These are phyloP conservation scores for Geotrichum citri-aurantii DNA, from an alignment of 1,139 yeast genomes.

Conservation along the genomic window DNA sequence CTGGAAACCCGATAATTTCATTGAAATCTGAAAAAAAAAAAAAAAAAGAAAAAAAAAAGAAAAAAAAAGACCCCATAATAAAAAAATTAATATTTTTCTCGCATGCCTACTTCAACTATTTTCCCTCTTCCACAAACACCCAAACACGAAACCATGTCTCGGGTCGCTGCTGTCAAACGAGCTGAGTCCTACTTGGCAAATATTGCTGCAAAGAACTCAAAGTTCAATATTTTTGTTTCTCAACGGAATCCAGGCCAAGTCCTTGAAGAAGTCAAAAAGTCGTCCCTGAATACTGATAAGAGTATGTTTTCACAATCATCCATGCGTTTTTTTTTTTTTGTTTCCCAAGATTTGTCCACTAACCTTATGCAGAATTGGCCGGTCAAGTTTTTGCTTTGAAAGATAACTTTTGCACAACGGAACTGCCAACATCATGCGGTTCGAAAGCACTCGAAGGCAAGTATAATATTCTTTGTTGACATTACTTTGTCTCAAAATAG, in stretches of 20 bases:
- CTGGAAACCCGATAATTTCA: not conserved
- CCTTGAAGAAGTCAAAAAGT: conserved; percentile 12
- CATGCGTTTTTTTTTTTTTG: not conserved
- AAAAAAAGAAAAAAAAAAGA: no score
- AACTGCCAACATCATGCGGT: conserved; percentile 68
- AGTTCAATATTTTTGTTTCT: conserved; percentile 35
- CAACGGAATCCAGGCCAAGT: conserved; percentile 17
- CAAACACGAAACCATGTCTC: conserved; percentile 2
- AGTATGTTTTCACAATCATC: conserved; percentile 10
- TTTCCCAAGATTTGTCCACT: not conserved
- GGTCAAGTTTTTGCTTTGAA: conserved; percentile 49
- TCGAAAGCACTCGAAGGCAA: conserved; percentile 48
- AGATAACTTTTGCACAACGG: conserved; percentile 69
- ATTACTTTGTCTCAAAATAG: not conserved
- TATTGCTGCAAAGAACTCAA: conserved; percentile 29
- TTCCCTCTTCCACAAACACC: not conserved
- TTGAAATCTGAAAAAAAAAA: not conserved
- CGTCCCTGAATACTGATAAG: conserved; percentile 4
- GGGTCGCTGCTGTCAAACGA: conserved; percentile 12
- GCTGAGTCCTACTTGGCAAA: conserved; percentile 28
- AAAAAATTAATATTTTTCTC: no score
- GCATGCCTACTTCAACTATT: not conserved
- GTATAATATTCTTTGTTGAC: not conserved
- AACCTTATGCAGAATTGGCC: conserved; percentile 14
- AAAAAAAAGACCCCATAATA: no score